A percentile compares a stretch with the other conserved stretches of the same genome.
Evolutionary conservation across 2,329 filamentous ascomycete species (phyloP).

Genomic region (Clonostachys sp.): DNA sequence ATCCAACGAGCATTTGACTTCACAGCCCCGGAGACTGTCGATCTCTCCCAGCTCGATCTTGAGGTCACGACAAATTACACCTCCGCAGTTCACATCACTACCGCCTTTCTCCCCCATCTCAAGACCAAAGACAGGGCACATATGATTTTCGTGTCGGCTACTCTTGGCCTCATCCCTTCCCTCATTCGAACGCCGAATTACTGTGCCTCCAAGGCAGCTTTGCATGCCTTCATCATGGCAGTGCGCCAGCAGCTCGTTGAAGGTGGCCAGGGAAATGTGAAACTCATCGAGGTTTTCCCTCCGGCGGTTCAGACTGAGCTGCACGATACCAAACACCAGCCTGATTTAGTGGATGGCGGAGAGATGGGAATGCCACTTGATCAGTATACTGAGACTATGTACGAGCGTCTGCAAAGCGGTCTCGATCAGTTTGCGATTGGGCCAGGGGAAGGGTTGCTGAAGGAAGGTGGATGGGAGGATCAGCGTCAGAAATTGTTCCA

Average conservation of each 20-base stretch:
- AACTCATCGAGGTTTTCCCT: slow-evolving; percentile 17
- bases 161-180: slow-evolving; percentile 10
- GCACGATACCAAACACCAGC: slow-evolving; percentile 15
- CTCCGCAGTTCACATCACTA: slow-evolving; percentile 15
- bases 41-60: slow-evolving; percentile 16
- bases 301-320: slow-evolving; percentile 20
- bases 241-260: slow-evolving; percentile 12
- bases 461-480: slow-evolving; percentile 14
- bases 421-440: slow-evolving; percentile 16
- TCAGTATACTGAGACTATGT: slow-evolving; percentile 34
- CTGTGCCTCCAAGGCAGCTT: slow-evolving; percentile 16
- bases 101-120: slow-evolving; percentile 17
- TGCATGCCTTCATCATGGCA: slow-evolving; percentile 16
- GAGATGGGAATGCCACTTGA: slow-evolving; percentile 28
- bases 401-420: slow-evolving; percentile 9
- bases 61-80: slow-evolving; percentile 18
- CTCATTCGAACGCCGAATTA: slow-evolving; percentile 17
- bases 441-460: slow-evolving; percentile 9
- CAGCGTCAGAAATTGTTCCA: slow-evolving; percentile 10
- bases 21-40: slow-evolving; percentile 12
- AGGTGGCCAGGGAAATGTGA: slow-evolving; percentile 4
- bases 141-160: slow-evolving; percentile 15
- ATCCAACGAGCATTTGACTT: slow-evolving; percentile 38
- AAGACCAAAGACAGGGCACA: slow-evolving; percentile 5
- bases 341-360: slow-evolving; percentile 14